Conservation (phyloP, 176 grass and related monocot species). For the Musa itinerans region DNA sequence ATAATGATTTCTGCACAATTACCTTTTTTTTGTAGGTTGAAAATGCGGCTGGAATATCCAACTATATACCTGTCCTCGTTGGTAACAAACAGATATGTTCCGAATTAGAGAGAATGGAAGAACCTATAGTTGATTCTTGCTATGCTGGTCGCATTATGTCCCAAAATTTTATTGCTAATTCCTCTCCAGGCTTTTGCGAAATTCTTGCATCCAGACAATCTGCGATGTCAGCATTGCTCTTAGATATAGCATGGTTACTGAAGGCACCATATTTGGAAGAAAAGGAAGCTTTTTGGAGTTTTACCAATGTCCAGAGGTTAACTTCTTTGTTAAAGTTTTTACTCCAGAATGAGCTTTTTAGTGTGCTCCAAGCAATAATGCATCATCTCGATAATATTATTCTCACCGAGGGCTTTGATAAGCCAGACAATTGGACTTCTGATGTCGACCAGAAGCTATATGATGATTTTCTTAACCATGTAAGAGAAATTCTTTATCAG, state of each 20-base stretch:
- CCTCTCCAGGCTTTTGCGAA: constrained; percentile 24
- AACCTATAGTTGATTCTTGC: constrained; percentile 23
- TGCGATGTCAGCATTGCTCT: constrained; percentile 57
- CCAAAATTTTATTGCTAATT: constrained; percentile 17
- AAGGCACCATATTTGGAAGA: constrained; percentile 42
- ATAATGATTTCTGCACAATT: neutral
- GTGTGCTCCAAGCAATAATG: constrained; percentile 61
- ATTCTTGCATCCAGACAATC: constrained; percentile 26
- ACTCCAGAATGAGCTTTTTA: constrained; percentile 46
- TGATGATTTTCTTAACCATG: constrained; percentile 43
- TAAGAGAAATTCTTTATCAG: constrained; percentile 32
- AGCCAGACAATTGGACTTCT: constrained; percentile 42
- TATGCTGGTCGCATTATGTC: constrained; percentile 10
- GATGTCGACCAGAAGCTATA: constrained; percentile 49
- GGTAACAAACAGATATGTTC: constrained; percentile 69
- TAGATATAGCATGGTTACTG: constrained; percentile 90
- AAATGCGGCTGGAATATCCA: constrained; percentile 83
- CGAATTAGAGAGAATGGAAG: constrained; percentile 67
- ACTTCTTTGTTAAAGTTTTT: constrained; percentile 57
- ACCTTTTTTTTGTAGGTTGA: constrained; percentile 57
- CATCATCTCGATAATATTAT: constrained; percentile 44
- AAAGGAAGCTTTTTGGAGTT: constrained; percentile 41
- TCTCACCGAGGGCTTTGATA: constrained; percentile 44
- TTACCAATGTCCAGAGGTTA: constrained; percentile 61
- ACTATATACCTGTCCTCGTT: constrained; percentile 83